Conservation (phyloP, 768 basidiomycete genomes). For the Sporobolomyces pararoseus region DNA sequence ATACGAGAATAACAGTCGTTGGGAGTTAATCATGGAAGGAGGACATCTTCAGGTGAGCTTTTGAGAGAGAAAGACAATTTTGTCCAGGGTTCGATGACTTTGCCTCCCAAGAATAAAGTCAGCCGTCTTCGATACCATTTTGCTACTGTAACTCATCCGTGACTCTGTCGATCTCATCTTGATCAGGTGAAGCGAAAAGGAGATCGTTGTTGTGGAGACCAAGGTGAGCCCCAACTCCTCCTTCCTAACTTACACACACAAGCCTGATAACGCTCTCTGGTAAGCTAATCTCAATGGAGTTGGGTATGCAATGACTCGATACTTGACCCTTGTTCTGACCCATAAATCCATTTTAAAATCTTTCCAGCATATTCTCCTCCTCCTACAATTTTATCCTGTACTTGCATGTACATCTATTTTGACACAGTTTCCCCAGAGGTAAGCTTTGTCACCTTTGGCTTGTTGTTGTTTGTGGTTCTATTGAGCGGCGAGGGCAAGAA, state of each 20-base stretch:
- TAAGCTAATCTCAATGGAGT: background rate
- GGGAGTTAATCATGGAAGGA: background rate
- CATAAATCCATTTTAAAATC: conserved; percentile 12
- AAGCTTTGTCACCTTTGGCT: conserved; percentile 41
- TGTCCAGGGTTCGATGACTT: background rate
- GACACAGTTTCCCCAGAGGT: background rate
- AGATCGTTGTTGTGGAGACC: too few relatives aligned
- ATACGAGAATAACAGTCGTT: background rate
- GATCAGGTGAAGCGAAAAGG: too few relatives aligned
- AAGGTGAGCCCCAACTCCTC: too few relatives aligned
- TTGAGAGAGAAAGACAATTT: background rate
- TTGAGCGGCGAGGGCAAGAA: conserved; percentile 52
- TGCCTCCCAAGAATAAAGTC: too few relatives aligned
- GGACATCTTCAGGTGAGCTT: background rate
- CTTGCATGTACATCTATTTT: background rate
- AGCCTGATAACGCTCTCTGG: background rate
- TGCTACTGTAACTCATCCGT: too few relatives aligned
- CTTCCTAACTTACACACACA: background rate
- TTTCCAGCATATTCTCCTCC: background rate
- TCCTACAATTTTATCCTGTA: background rate
- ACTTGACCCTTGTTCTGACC: background rate
- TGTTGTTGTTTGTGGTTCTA: conserved; percentile 51
- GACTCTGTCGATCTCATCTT: too few relatives aligned
- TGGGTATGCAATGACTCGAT: background rate
- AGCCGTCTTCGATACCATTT: too few relatives aligned